Evolutionary conservation across 2,329 filamentous ascomycete species (phyloP), one percentile per base, ranked within the genome.

Genomic region (Pyrenochaeta sp.): DNA sequence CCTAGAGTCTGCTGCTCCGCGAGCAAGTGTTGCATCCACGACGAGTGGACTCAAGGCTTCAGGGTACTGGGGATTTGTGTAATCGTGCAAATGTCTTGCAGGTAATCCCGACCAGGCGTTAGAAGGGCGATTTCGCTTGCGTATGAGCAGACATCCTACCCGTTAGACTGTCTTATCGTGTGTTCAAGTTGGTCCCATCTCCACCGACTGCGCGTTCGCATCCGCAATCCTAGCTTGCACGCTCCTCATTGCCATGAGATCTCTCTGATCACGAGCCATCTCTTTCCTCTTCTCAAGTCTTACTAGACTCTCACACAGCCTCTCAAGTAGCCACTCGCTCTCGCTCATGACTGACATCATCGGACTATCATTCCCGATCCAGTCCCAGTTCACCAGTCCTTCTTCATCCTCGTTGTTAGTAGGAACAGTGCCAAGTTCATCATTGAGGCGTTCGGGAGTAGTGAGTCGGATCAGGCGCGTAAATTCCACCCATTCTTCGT

Each of bases 401-500:
- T 86, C 84, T n/a, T 85, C 81, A 22, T 85, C 83, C 55, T 86
- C 84, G 7, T 84, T 67, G 44, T 50, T 53, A 28, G 37, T 55
- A 44, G 10, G 47, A 15, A 39, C 44, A 5, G 27, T 58, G 22
- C 58, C 59, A 1, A 66, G n/a, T 10, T 54, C 49, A n/a, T 50
- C 52, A 34, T 68, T 54, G 2, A 69, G 43, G 0, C 61, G 64
- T 9, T 56, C 51, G 1, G 59, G 64, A 3, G 63, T 68, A 0
- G 80, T 80, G 63, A 88, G 88, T 2, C 85, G 81, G 37, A 96
- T 91, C 32, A 97, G 82, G 24, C 86, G 85, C 7, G 93, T 88
- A 67, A 92, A 95, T 80, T 91, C 91, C 0, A 90, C 90, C 93
- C 93, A 96, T 72, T 96, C 90, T 65, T 93, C 88, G 62, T 93